These are phyloP conservation scores for Chondrus crispus DNA, from an alignment of 23 red algal species.

Conservation along the genomic window DNA sequence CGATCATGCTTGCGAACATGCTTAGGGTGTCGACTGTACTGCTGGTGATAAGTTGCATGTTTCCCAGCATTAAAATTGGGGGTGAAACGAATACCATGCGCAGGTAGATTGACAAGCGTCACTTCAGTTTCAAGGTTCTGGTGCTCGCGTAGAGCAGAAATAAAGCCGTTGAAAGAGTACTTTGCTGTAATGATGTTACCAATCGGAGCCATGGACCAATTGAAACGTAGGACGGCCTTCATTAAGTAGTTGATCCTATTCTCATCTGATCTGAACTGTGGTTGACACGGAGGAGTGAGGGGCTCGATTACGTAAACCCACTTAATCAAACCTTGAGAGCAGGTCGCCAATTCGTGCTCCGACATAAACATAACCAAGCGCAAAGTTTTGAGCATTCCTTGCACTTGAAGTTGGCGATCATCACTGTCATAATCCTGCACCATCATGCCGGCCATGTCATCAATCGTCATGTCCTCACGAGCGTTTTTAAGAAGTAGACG, in stretches of 20 bases:
- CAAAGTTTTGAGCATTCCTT: not conserved
- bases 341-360: not conserved
- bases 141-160: not conserved
- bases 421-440: not conserved
- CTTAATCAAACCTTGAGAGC: not conserved
- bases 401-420: not conserved
- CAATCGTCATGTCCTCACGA: not conserved
- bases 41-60: not conserved
- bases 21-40: too few species aligned
- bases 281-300: not conserved
- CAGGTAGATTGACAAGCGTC: not conserved
- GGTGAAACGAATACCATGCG: too few species aligned
- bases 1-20: too few species aligned
- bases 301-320: not conserved
- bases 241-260: not conserved
- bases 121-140: not conserved
- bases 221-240: not conserved
- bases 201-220: constrained; percentile 10
- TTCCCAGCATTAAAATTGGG: too few species aligned
- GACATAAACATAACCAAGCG: constrained; percentile 31
- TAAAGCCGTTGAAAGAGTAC: constrained; percentile 16
- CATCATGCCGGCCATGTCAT: not conserved
- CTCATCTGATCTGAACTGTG: not conserved
- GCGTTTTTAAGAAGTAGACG: too few species aligned
- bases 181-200: not conserved